Evolutionary conservation across 2,329 filamentous ascomycete genomes (phyloP), one percentile per base, ranked within the genome.

Genomic region (Scortechinia acanthostroma): DNA sequence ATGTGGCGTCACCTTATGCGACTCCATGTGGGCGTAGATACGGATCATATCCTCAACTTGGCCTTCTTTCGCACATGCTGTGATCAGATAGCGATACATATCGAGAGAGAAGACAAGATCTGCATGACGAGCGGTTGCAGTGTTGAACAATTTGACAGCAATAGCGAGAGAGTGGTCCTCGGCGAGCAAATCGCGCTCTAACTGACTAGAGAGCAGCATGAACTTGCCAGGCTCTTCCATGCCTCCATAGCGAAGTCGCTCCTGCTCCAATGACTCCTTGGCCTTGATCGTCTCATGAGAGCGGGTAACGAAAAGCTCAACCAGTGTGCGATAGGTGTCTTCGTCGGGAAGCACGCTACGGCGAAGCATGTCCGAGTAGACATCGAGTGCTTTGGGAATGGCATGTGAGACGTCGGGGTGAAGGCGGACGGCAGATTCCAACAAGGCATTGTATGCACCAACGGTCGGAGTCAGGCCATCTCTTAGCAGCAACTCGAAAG

Each of bases 341-440:
- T 83, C 81, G 60, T 96, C 85, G 4, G 91, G 91, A 17, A 77
- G 69, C 20, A 97, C 83, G 53, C 84, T 85, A 51, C 91, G 86
- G 52, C 85, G 82, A 53, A 95, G 80, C 93, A 98, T 97, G 60
- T 97, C 91, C 15, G 90, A 86, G 63, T 97, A 98, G 44, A 98
- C 87, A 67, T 95, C 91, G 44, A 97, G 75, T 3, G 89, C 90
- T 69, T 95, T 95, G 49, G 89, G 85, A 14, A 95, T 88, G 44
- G 93, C 81, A 66, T 94, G 86, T 45, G 86, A 85, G 63, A 83
- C 86, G 61, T 88, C 83, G 20, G 74, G 73, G 4, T 91, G 88
- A 16, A 96, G 76, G 53, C 88, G 77, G 49, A 96, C 88, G 14
- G 90, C 90, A 4, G 93, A 88, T 55, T 83, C 75, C 37, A 98